Evolutionary conservation across 78 protist genomes (phyloP), one percentile per base, ranked within the genome.

Genomic region (Dictyostelium firmibasis): DNA sequence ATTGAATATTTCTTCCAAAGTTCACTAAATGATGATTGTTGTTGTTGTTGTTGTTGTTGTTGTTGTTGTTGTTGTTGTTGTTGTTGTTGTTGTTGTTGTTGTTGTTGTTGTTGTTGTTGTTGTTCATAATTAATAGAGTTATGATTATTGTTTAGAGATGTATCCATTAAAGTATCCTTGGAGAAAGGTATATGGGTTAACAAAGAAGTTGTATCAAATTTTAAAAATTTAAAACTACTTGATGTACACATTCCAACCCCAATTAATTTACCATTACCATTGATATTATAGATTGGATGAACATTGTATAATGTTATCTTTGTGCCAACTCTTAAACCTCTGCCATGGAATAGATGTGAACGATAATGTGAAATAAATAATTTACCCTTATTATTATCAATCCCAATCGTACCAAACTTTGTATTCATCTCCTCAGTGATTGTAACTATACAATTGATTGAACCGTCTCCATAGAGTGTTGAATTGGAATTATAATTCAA

Each of bases 311-410:
- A 70, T 33, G 47, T 57, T 0, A 89, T 33, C 1, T 20, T 64
- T 4, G 72, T 89, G 16, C 94, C 94, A 79, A 64, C 23, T 29
- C 94, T 43, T 11, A 89, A 11, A 33, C 94, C 94, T 38, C 94
- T 62, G 20, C 83, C 94, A 69, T 43, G 53, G 72, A 81, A 89
- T 36, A 83, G 36, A 25, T 81, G 50, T 3, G 70, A 69, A 20
- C 57, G 41, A 31, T 81, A 89, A 44, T 89, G 94, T 25, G 88
- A 79, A 33, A 89, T 31, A 14, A 89, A 81, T 23, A 89, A 43
- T 50, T 57, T 62, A 43, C 60, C 53, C 35, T 25, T 67, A 25
- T 36, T 27, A 13, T 50, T 57, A 47, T 89, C 87, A 18, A 89
- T 44, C 2, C 44, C 64, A 25, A 79, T 67, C 0, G 70, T 62